Evolutionary conservation across 495 filamentous ascomycete genomes (phyloP).

Genomic region (Choiromyces venosus): DNA sequence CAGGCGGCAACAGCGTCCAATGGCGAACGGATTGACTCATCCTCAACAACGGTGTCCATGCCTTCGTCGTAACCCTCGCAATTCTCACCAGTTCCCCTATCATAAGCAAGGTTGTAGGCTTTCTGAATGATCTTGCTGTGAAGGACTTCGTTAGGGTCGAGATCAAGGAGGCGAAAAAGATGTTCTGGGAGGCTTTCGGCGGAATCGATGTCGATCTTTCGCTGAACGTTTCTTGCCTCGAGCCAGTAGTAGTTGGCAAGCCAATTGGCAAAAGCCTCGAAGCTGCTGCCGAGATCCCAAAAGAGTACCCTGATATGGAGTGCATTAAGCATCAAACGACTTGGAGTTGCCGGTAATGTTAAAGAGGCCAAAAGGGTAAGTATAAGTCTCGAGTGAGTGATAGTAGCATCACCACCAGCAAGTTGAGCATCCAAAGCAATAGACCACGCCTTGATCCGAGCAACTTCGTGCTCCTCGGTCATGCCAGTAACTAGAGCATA

Average conservation of each 20-base stretch:
- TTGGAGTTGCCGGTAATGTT: constrained; percentile 77
- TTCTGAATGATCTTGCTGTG: constrained; percentile 70
- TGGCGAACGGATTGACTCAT: constrained; percentile 77
- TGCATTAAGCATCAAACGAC: constrained; percentile 84
- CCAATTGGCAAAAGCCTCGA: constrained; percentile 59
- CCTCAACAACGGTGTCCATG: constrained; percentile 79
- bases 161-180: constrained; percentile 64
- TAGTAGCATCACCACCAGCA: constrained; percentile 84
- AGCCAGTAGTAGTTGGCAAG: constrained; percentile 75
- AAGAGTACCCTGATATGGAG: constrained; percentile 82
- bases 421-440: constrained; percentile 94
- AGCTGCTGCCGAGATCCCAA: constrained; percentile 65
- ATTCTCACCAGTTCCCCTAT: constrained; percentile 63
- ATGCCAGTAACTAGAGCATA: constrained; percentile 74
- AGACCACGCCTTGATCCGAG: constrained; percentile 85
- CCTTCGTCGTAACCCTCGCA: constrained; percentile 59
- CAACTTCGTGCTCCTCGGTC: constrained; percentile 78
- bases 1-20: constrained; percentile 86
- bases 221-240: constrained; percentile 63
- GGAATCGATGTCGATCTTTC: constrained; percentile 49
- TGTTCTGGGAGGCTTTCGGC: constrained; percentile 69
- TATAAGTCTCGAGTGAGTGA: constrained; percentile 78
- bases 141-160: constrained; percentile 74
- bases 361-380: constrained; percentile 84
- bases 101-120: constrained; percentile 88